Evolutionary conservation across 2,329 filamentous ascomycete species (phyloP).

Genomic region (Lachnellula hyalina): DNA sequence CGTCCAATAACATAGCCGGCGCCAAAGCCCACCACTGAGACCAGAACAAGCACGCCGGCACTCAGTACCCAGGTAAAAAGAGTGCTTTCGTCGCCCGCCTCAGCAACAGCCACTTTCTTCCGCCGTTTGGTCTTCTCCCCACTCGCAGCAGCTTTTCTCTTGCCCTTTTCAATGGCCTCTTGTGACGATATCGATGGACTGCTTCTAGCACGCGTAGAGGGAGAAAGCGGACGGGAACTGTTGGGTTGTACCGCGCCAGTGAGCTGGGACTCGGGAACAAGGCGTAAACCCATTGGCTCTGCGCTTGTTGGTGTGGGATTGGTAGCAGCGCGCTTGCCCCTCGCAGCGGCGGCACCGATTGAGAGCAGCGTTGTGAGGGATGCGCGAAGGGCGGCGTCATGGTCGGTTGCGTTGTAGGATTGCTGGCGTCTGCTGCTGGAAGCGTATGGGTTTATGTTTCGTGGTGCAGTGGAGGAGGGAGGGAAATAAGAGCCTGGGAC

Average conservation of each 20-base stretch:
- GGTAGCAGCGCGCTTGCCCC: constrained; percentile 56
- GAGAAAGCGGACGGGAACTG: constrained; percentile 22
- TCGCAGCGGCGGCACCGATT: constrained; percentile 87
- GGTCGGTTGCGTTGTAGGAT: constrained; percentile 71
- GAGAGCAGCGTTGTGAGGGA: constrained; percentile 93
- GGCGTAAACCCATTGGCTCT: constrained; percentile 46
- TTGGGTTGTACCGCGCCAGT: constrained; percentile 33
- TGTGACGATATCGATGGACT: constrained; percentile 22
- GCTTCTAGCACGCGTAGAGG: constrained; percentile 21
- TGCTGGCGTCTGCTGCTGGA: constrained; percentile 35
- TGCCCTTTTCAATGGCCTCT: constrained; percentile 40
- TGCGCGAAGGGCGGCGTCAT: constrained; percentile 86
- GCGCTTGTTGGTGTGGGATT: constrained; percentile 16
- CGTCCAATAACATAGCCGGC: constrained; percentile 64
- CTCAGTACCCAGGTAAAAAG: constrained; percentile 59
- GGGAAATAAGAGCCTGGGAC: constrained; percentile 31
- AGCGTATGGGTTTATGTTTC: constrained; percentile 22
- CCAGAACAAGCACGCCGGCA: constrained; percentile 61
- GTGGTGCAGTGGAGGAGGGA: constrained; percentile 26
- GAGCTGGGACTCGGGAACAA: constrained; percentile 58
- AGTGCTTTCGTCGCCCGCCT: constrained; percentile 41
- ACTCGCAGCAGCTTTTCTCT: constrained; percentile 38
- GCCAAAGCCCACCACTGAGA: constrained; percentile 64
- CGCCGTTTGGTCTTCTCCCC: constrained; percentile 44
- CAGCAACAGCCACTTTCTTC: constrained; percentile 34